phyloP scores from a whole-genome alignment of 202 grass and related monocot species.

The Setaria viridis region DNA sequence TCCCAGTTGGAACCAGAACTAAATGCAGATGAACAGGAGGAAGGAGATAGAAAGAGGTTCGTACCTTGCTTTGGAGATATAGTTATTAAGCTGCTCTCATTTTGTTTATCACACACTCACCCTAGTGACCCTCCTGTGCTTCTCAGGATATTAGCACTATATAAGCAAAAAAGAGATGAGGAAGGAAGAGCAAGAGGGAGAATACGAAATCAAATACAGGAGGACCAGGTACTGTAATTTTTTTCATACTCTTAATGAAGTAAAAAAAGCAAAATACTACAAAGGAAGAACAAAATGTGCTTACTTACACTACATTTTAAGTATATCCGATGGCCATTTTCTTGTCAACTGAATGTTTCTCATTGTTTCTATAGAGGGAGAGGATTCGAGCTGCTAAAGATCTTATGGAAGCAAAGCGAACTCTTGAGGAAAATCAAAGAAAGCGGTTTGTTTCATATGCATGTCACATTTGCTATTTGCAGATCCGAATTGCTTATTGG shows the following conservation, averaged over 20 bases:
- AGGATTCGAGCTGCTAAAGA: constrained; percentile 74
- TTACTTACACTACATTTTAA: not conserved
- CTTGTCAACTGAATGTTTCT: constrained; percentile 40
- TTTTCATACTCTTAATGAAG: constrained; percentile 11
- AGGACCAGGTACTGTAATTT: constrained; percentile 57
- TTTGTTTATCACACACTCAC: constrained; percentile 33
- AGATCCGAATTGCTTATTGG: constrained; percentile 7
- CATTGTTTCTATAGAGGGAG: constrained; percentile 54
- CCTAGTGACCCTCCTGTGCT: constrained; percentile 34
- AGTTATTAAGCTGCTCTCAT: constrained; percentile 31
- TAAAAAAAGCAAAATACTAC: constrained; percentile 26
- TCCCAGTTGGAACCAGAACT: constrained; percentile 45
- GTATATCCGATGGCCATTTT: constrained; percentile 17
- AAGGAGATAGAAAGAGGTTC: constrained; percentile 70
- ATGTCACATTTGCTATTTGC: not conserved
- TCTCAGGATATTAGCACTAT: constrained; percentile 57
- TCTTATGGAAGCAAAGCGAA: constrained; percentile 72
- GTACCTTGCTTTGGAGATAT: constrained; percentile 41
- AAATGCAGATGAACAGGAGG: constrained; percentile 44
- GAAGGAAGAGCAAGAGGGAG: constrained; percentile 53
- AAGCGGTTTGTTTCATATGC: constrained; percentile 66
- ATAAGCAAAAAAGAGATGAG: constrained; percentile 62
- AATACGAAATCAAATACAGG: constrained; percentile 49
- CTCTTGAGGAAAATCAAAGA: constrained; percentile 81
- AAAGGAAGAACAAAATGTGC: not conserved